phyloP scores from a whole-genome alignment of 73 alveolate species.

The Paramecium tetraurelia region DNA sequence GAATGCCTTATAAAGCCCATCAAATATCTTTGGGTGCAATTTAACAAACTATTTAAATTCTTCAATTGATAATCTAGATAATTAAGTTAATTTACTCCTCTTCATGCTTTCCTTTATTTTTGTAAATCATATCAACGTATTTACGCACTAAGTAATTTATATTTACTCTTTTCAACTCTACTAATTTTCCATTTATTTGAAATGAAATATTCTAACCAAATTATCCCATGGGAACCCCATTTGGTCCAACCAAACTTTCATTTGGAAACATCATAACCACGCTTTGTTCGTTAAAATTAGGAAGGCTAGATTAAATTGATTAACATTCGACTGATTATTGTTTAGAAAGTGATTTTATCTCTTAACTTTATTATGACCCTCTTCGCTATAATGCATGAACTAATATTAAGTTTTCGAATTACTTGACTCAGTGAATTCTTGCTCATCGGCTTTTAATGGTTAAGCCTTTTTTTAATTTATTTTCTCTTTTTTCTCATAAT shows the following conservation, averaged over 20 bases:
- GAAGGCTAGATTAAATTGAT: not conserved
- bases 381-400: not conserved
- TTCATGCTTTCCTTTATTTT: not conserved
- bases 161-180: conserved; percentile 14
- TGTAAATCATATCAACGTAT: conserved; percentile 19
- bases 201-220: conserved; percentile 26
- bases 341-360: not conserved
- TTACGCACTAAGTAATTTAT: not conserved
- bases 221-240: conserved; percentile 28
- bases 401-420: not conserved
- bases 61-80: not conserved
- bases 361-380: not conserved
- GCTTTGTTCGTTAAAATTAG: not conserved
- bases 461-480: not conserved
- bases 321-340: not conserved
- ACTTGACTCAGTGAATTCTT: not conserved
- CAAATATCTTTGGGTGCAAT: conserved; percentile 19
- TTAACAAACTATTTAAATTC: conserved; percentile 37
- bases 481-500: not conserved
- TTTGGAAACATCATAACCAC: conserved; percentile 37
- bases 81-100: not conserved
- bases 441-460: conserved; percentile 25
- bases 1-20: conserved; percentile 26
- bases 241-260: conserved; percentile 1
- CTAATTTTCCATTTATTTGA: not conserved